Conservation (phyloP, 768 basidiomycete species). For the Mycena maculata region DNA sequence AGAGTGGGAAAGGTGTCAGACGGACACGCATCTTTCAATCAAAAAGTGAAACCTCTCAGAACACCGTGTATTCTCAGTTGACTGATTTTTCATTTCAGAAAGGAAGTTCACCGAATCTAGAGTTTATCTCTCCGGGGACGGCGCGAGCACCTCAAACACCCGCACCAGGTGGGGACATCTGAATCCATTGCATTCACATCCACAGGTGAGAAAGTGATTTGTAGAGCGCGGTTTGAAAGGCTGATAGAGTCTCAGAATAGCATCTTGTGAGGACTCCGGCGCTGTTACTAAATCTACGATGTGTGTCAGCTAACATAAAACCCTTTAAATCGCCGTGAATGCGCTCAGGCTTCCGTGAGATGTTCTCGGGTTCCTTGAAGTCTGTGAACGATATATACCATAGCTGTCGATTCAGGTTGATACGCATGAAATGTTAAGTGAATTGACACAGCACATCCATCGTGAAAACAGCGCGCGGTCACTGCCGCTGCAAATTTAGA, state of each 20-base stretch:
- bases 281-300: too few relatives aligned
- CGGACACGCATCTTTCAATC: slow-evolving; percentile 1
- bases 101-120: slow-evolving; percentile 3
- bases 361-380: slow-evolving; percentile 14
- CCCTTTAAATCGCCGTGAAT: slow-evolving; percentile 11
- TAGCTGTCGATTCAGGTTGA: slow-evolving; percentile 9
- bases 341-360: slow-evolving; percentile 8
- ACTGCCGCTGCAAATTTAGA: slow-evolving; percentile 8
- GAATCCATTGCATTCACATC: slow-evolving; percentile 5
- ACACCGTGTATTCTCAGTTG: slow-evolving; percentile 6
- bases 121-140: slow-evolving; percentile 9
- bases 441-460: slow-evolving; percentile 12
- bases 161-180: neutral
- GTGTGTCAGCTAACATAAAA: slow-evolving; percentile 12
- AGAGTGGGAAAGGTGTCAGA: neutral
- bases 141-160: slow-evolving; percentile 13
- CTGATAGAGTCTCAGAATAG: slow-evolving; percentile 14
- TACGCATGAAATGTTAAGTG: slow-evolving; percentile 17
- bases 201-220: slow-evolving; percentile 4
- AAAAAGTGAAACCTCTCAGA: slow-evolving; percentile 13
- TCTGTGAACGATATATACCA: slow-evolving; percentile 7
- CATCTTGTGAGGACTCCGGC: too few relatives aligned
- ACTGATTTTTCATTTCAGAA: slow-evolving; percentile 3
- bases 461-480: slow-evolving; percentile 6
- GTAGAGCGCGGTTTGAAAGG: slow-evolving; percentile 9